Evolutionary conservation across 306 rosid genomes (phyloP).

Genomic region (Purshia tridentata): DNA sequence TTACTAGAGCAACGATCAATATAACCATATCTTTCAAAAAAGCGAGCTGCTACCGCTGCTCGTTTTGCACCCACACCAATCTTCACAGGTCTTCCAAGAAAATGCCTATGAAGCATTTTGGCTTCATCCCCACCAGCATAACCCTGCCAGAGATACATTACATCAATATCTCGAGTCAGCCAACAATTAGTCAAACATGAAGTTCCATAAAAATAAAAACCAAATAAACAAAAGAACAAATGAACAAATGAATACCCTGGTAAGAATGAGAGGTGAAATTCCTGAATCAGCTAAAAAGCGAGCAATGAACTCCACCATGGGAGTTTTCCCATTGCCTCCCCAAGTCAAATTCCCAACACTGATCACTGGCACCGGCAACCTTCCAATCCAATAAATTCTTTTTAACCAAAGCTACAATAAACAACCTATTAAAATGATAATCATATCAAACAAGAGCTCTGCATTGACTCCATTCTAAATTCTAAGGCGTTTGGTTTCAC

Average conservation of each 20-base stretch:
- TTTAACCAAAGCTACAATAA: not conserved
- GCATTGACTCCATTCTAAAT: not conserved
- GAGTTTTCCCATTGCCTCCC: slow-evolving; percentile 98
- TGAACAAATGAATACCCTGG: slow-evolving; percentile 48
- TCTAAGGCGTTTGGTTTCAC: not conserved
- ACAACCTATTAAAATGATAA: not conserved
- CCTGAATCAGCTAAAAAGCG: slow-evolving; percentile 50
- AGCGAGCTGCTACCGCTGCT: slow-evolving; percentile 50
- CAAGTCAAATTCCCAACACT: slow-evolving; percentile 93
- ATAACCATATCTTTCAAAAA: slow-evolving; percentile 62
- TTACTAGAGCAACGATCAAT: slow-evolving; percentile 37
- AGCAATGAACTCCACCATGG: slow-evolving; percentile 89
- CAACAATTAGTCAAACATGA: slow-evolving; percentile 5
- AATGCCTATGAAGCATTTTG: slow-evolving; percentile 80
- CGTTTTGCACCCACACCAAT: slow-evolving; percentile 82
- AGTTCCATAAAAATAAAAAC: not conserved
- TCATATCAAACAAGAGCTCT: not conserved
- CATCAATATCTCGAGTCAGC: slow-evolving; percentile 5
- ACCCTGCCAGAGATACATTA: slow-evolving; percentile 51
- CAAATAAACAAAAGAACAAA: not conserved
- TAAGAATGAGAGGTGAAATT: slow-evolving; percentile 73
- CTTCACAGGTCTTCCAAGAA: slow-evolving; percentile 59
- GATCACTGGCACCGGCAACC: slow-evolving; percentile 67
- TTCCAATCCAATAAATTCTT: slow-evolving; percentile 18
- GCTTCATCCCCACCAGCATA: slow-evolving; percentile 96